Conservation (phyloP, 768 basidiomycete genomes). For the Epithele typhae region DNA sequence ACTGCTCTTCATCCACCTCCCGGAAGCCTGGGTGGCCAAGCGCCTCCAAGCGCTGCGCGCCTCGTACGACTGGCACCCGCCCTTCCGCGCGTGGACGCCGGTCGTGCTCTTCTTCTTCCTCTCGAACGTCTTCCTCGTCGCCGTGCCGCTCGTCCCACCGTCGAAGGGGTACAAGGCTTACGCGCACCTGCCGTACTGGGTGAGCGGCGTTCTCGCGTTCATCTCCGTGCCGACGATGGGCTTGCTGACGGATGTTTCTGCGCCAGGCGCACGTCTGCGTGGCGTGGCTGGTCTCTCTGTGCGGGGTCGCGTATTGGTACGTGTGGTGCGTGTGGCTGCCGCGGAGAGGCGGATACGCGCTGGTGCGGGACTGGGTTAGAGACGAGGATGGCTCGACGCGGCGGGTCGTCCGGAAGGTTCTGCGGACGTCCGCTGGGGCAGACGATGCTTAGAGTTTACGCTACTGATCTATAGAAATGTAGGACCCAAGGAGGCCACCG, state of each 20-base stretch:
- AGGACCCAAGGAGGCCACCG: no score
- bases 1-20: slow-evolving; percentile 55
- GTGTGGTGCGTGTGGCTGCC: slow-evolving; percentile 26
- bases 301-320: slow-evolving; percentile 30
- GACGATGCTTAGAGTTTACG: no score
- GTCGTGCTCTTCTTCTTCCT: slow-evolving; percentile 53
- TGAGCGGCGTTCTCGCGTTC: slow-evolving; percentile 32
- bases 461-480: no score
- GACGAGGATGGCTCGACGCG: slow-evolving; percentile 52
- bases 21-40: slow-evolving; percentile 13
- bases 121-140: slow-evolving; percentile 61
- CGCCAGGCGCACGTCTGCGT: slow-evolving; percentile 28
- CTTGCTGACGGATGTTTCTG: slow-evolving; percentile 2
- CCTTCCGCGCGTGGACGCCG: slow-evolving; percentile 51
- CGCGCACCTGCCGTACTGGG: slow-evolving; percentile 63
- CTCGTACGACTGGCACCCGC: slow-evolving; percentile 54
- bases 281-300: slow-evolving; percentile 19
- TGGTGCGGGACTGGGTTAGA: slow-evolving; percentile 22
- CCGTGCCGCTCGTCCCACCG: slow-evolving; percentile 63
- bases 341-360: slow-evolving; percentile 21
- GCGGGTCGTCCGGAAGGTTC: slow-evolving; percentile 40
- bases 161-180: slow-evolving; percentile 46
- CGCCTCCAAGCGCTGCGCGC: slow-evolving; percentile 2
- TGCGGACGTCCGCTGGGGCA: no score
- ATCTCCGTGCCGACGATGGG: slow-evolving; percentile 23